A percentile compares a stretch with the other conserved stretches of the same genome.
Evolutionary conservation across 1,284 basidiomycete genomes (phyloP).

Genomic region (Coniferiporia sulphurascens): DNA sequence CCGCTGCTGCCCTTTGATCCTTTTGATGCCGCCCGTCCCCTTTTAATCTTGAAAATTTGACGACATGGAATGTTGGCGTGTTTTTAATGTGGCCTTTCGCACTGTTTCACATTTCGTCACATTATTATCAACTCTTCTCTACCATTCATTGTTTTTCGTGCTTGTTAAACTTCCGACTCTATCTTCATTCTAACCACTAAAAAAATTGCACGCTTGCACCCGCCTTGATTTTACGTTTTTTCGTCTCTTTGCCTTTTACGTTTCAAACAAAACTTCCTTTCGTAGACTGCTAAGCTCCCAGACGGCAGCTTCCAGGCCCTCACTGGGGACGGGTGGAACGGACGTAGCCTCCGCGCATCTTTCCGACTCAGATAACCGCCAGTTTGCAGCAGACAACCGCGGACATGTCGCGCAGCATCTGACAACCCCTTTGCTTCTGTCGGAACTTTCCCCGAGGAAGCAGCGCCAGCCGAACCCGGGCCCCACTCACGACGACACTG

Average conservation of each 20-base stretch:
- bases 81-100: neutral
- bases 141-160: neutral
- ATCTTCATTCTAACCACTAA: constrained; percentile 1
- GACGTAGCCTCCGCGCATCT: neutral
- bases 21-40: neutral
- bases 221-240: neutral
- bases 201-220: neutral
- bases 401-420: neutral
- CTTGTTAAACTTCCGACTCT: neutral
- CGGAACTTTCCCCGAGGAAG: constrained; percentile 13
- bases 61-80: neutral
- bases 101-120: neutral
- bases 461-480: neutral
- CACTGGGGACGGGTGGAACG: neutral
- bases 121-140: neutral
- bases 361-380: neutral
- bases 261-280: constrained; percentile 1
- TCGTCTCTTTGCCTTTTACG: neutral
- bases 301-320: neutral
- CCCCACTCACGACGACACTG: neutral
- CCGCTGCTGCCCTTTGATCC: neutral
- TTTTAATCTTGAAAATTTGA: neutral
- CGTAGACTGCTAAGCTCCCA: constrained; percentile 12
- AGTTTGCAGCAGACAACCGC: neutral
- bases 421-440: neutral